Percentiles rank a stretch among this genome's conserved stretches.
phyloP scores from a whole-genome alignment of 73 alveolate genomes.

The Uronychia binucleata region DNA sequence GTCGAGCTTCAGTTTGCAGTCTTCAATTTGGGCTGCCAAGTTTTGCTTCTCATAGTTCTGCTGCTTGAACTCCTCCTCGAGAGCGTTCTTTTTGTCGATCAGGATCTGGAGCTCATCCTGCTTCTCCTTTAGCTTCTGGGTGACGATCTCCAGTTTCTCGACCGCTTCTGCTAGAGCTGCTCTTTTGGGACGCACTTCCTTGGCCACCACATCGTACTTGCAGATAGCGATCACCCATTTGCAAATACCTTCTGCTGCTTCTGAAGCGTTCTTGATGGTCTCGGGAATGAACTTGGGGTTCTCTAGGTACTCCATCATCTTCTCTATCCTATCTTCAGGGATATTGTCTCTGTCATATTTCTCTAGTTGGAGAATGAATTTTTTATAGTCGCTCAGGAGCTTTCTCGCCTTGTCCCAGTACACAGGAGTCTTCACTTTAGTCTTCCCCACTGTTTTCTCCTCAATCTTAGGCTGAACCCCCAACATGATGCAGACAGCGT shows the following conservation, averaged over 20 bases:
- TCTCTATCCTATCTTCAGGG: conserved; percentile 63
- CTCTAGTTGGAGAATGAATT: conserved; percentile 71
- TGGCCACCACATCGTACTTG: conserved; percentile 79
- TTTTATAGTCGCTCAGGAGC: conserved; percentile 71
- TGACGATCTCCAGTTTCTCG: conserved; percentile 71
- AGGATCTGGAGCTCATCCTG: conserved; percentile 80
- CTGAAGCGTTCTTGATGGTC: conserved; percentile 73
- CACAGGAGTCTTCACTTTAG: conserved; percentile 51
- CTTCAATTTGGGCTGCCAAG: conserved; percentile 78
- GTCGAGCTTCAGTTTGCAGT: conserved; percentile 83
- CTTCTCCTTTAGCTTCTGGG: conserved; percentile 81
- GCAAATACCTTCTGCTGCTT: conserved; percentile 91
- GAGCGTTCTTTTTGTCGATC: conserved; percentile 83
- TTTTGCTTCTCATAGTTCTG: conserved; percentile 85
- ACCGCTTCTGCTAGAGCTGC: conserved; percentile 92
- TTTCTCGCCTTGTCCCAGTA: conserved; percentile 86
- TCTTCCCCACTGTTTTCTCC: conserved; percentile 71
- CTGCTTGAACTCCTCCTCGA: conserved; percentile 88
- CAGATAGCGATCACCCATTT: conserved; percentile 84
- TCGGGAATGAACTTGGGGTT: conserved; percentile 77
- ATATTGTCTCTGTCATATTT: conserved; percentile 74
- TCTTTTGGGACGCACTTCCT: conserved; percentile 92
- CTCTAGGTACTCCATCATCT: conserved; percentile 62
- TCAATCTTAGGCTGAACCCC: conserved; percentile 67
- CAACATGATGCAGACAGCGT: conserved; percentile 82